phyloP scores from a whole-genome alignment of 2,329 filamentous ascomycete species.

The Dichotomopilus funicola region DNA sequence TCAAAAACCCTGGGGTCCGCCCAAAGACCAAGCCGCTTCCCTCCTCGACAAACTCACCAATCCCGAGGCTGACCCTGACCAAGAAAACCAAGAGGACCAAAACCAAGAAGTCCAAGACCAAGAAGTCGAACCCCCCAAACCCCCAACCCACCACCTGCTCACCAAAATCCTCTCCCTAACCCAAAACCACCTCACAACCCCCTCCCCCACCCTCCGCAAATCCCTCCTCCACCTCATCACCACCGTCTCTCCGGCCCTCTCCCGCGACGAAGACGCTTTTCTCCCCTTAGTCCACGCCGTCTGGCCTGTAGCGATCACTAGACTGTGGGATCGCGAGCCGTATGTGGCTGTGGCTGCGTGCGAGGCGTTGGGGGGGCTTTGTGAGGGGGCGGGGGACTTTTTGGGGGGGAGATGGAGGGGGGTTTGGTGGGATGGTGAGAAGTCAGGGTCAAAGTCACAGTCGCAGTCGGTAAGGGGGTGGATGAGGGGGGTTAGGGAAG shows the following conservation, averaged over 20 bases:
- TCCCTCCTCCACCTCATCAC: conserved; percentile 71
- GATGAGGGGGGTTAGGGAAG: conserved; percentile 39
- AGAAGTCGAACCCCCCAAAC: conserved; percentile 48
- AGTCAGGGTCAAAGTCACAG: too few species aligned
- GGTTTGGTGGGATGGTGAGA: conserved; percentile 49
- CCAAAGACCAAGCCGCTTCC: conserved; percentile 21
- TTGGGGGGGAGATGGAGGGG: conserved; percentile 67
- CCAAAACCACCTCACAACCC: conserved; percentile 84
- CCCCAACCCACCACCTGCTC: conserved; percentile 74
- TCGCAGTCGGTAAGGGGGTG: too few species aligned
- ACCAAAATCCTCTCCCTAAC: conserved; percentile 75
- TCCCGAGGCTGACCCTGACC: conserved; percentile 30
- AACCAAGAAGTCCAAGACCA: conserved; percentile 29
- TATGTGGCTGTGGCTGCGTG: conserved; percentile 67
- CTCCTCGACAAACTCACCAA: conserved; percentile 4
- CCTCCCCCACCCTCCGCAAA: conserved; percentile 69
- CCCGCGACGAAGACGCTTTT: conserved; percentile 73
- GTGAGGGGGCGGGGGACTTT: conserved; percentile 70
- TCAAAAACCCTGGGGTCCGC: conserved; percentile 29
- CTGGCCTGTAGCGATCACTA: conserved; percentile 74
- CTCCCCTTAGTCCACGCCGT: conserved; percentile 83
- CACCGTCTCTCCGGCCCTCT: conserved; percentile 65
- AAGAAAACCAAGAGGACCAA: conserved; percentile 21
- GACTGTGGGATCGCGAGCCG: conserved; percentile 59
- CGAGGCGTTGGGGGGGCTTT: conserved; percentile 61